These are phyloP conservation scores for Rhodofomes roseus DNA, from an alignment of 1,284 basidiomycete species.

Conservation along the genomic window DNA sequence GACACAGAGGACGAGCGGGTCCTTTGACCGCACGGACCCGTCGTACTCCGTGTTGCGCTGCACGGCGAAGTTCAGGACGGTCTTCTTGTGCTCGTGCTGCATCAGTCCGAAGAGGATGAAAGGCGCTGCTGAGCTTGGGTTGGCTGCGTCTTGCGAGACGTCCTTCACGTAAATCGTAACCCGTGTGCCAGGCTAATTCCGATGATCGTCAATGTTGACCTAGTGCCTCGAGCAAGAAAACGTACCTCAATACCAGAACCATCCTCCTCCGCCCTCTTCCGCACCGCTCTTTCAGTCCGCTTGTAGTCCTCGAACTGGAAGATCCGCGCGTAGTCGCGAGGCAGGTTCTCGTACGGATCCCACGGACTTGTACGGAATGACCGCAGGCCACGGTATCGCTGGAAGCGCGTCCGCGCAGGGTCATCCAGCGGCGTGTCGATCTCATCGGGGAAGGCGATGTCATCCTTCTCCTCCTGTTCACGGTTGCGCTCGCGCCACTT, in stretches of 20 bases:
- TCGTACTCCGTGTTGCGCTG: slow-evolving; percentile 96
- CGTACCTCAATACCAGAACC: slow-evolving; percentile 61
- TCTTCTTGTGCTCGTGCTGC: slow-evolving; percentile 96
- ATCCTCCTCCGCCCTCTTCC: slow-evolving; percentile 60
- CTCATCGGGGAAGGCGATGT: slow-evolving; percentile 91
- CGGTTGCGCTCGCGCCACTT: slow-evolving; percentile 56
- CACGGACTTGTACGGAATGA: slow-evolving; percentile 95
- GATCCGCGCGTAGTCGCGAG: slow-evolving; percentile 90
- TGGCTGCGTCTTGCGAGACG: slow-evolving; percentile 56
- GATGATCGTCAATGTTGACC: not conserved
- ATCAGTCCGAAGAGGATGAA: slow-evolving; percentile 82
- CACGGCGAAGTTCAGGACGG: slow-evolving; percentile 90
- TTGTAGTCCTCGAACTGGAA: slow-evolving; percentile 98
- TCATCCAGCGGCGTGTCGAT: slow-evolving; percentile 93
- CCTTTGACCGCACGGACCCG: slow-evolving; percentile 90
- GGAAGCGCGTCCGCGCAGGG: slow-evolving; percentile 86
- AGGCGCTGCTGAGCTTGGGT: slow-evolving; percentile 38
- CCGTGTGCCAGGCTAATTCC: slow-evolving; percentile 67
- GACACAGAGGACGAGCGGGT: slow-evolving; percentile 85
- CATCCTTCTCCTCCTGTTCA: slow-evolving; percentile 71
- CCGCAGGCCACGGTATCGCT: slow-evolving; percentile 88
- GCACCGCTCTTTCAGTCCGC: slow-evolving; percentile 78
- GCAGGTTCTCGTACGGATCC: slow-evolving; percentile 97
- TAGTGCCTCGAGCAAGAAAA: not conserved
- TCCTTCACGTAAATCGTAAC: slow-evolving; percentile 73